phyloP scores from a whole-genome alignment of 2,329 filamentous ascomycete species.

The Colletotrichum costaricense region DNA sequence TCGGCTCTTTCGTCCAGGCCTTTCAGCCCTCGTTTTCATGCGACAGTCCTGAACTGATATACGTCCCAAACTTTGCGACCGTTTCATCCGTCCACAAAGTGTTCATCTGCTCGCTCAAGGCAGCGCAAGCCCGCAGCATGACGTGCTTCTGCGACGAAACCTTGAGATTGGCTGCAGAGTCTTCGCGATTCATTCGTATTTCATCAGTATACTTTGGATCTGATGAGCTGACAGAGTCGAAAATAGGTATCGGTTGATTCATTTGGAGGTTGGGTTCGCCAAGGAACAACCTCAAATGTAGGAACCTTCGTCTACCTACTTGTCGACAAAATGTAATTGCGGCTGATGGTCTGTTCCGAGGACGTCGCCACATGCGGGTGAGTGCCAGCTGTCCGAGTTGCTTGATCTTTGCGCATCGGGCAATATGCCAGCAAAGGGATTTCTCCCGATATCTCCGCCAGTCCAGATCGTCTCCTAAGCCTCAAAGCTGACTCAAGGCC shows the following conservation, averaged over 20 bases:
- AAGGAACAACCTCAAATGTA: neutral
- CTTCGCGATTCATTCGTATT: neutral
- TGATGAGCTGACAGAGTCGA: conserved; percentile 23
- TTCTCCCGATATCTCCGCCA: neutral
- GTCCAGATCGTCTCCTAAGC: neutral
- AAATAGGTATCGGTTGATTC: neutral
- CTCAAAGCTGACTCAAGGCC: conserved; percentile 16
- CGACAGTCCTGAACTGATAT: conserved; percentile 16
- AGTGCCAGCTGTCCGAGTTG: neutral
- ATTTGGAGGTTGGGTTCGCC: neutral
- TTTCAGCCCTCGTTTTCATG: neutral
- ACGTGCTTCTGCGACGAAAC: conserved; percentile 20
- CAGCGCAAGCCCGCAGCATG: conserved; percentile 16
- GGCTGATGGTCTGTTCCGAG: neutral
- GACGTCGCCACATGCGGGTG: neutral
- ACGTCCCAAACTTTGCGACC: conserved; percentile 11
- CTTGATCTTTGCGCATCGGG: neutral
- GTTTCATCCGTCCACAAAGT: conserved; percentile 28
- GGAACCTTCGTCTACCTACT: neutral
- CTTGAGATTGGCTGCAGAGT: neutral
- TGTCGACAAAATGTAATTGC: neutral
- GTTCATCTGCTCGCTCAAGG: conserved; percentile 30
- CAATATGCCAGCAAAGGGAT: neutral
- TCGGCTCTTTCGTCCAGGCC: neutral
- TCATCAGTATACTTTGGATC: neutral